Percentiles rank a stretch among this genome's conserved stretches.
Evolutionary conservation across 148 eudicot species (phyloP).

Genomic region (Beta vulgaris): DNA sequence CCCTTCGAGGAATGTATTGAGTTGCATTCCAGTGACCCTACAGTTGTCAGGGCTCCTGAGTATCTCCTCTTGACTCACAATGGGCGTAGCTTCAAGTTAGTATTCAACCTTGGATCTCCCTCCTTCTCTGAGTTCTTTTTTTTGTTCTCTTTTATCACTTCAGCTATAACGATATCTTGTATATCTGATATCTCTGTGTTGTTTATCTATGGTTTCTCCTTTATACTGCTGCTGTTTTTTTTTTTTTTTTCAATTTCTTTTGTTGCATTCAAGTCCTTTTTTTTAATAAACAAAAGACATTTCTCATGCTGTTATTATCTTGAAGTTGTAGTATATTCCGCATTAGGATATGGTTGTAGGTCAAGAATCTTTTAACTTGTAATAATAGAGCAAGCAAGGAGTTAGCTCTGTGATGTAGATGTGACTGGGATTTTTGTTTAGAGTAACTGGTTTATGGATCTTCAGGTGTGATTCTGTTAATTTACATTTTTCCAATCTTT

Average conservation of each 20-base stretch:
- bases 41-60: conserved; percentile 81
- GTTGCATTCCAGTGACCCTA: conserved; percentile 57
- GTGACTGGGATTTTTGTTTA: no score
- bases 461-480: no score
- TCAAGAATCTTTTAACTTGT: not conserved
- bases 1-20: conserved; percentile 94
- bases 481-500: no score
- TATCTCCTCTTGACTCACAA: conserved; percentile 89
- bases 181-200: not conserved
- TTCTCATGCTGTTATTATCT: not conserved
- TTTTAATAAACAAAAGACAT: not conserved
- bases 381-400: not conserved
- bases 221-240: not conserved
- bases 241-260: not conserved
- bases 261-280: not conserved
- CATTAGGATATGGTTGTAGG: not conserved
- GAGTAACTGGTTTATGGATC: no score
- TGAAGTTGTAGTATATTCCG: not conserved
- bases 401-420: no score
- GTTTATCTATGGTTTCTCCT: not conserved
- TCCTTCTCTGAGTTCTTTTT: not conserved
- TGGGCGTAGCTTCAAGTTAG: conserved; percentile 96
- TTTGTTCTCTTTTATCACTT: not conserved
- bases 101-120: conserved; percentile 16
- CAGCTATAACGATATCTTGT: not conserved